Conservation (phyloP, 805 yeast species). For the Wickerhamiella kurtzmanii region DNA sequence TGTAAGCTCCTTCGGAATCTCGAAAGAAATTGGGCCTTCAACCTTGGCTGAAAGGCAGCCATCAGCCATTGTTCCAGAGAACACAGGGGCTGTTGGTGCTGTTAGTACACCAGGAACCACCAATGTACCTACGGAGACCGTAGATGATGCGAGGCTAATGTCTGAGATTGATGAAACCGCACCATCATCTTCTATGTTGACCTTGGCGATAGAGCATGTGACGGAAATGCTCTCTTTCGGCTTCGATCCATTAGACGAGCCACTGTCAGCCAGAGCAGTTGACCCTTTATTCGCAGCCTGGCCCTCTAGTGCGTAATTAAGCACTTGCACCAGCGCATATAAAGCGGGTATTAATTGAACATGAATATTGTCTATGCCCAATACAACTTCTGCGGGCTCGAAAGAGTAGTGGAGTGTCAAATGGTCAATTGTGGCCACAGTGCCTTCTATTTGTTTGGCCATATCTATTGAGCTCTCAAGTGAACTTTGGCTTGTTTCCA, state of each 20-base stretch:
- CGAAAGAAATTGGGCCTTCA: conserved; percentile 4
- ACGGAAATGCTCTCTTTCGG: neutral
- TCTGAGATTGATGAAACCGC: neutral
- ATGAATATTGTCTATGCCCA: neutral
- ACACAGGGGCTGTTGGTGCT: conserved; percentile 8
- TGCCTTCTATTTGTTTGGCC: neutral
- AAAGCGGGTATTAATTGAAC: neutral
- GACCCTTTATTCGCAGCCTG: neutral
- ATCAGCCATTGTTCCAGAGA: neutral
- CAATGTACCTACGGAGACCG: conserved; percentile 2
- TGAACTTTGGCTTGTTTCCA: neutral
- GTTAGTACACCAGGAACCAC: conserved; percentile 8
- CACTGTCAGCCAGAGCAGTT: neutral
- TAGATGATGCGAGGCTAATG: neutral
- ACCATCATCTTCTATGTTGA: neutral
- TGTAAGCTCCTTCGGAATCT: conserved; percentile 1
- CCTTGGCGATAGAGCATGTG: neutral
- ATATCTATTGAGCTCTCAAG: neutral
- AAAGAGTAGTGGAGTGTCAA: conserved; percentile 3
- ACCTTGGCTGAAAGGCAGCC: neutral
- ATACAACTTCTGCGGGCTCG: conserved; percentile 5
- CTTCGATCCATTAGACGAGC: neutral
- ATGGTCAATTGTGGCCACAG: conserved; percentile 8
- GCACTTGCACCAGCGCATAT: neutral
- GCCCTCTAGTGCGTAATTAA: neutral